A percentile compares a stretch with the other conserved stretches of the same genome.
These are phyloP conservation scores for Pyrus communis DNA, from an alignment of 306 rosid genomes.

Conservation along the genomic window DNA sequence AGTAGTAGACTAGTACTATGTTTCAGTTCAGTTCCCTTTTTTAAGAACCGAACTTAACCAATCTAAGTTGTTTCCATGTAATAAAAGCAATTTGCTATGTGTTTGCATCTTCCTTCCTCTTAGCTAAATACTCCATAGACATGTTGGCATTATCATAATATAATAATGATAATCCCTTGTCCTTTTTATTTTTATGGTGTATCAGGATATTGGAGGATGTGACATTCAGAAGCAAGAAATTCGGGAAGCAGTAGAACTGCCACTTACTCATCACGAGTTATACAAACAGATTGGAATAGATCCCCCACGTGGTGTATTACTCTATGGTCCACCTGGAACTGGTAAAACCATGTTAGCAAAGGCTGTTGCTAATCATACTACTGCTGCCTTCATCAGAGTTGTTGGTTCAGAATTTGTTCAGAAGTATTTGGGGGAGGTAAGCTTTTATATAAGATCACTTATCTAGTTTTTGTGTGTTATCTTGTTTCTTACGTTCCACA, in stretches of 20 bases:
- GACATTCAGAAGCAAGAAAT: conserved; percentile 99
- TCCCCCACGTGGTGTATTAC: conserved; percentile 99
- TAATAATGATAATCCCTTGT: not conserved
- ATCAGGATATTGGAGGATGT: conserved; percentile 95
- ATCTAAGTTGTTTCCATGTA: not conserved
- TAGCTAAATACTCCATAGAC: not conserved
- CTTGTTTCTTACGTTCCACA: too few species aligned
- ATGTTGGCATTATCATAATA: not conserved
- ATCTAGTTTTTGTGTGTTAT: not conserved
- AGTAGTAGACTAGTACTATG: not conserved
- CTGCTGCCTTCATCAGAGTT: conserved; percentile 98
- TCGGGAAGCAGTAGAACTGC: conserved; percentile 98
- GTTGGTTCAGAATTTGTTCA: conserved; percentile 99
- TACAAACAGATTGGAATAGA: conserved; percentile 99
- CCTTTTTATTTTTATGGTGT: not conserved
- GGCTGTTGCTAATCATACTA: conserved; percentile 99
- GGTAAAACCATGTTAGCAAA: conserved; percentile 99
- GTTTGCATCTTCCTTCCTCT: not conserved
- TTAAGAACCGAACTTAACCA: not conserved
- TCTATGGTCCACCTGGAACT: conserved; percentile 97
- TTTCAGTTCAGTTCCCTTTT: not conserved
- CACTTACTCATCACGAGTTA: conserved; percentile 92
- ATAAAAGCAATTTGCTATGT: not conserved
- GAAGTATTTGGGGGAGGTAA: conserved; percentile 98
- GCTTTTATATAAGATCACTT: not conserved